These are phyloP conservation scores for Colletotrichum sansevieriae DNA, from an alignment of 2,329 filamentous ascomycete genomes.

Conservation along the genomic window DNA sequence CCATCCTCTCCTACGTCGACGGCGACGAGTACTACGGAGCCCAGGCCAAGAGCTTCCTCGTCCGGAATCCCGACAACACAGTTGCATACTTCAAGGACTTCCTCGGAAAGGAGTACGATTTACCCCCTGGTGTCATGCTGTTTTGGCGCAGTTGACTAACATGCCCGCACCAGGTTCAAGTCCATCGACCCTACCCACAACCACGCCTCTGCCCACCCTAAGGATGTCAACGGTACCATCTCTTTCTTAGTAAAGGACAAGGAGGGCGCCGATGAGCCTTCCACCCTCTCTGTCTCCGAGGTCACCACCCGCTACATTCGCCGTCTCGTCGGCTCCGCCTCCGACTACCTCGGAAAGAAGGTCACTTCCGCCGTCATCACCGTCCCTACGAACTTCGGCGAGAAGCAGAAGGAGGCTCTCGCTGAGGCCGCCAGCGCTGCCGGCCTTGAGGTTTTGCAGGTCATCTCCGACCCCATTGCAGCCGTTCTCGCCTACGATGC, in stretches of 20 bases:
- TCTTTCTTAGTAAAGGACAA: constrained; percentile 89
- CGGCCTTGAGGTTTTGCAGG: constrained; percentile 89
- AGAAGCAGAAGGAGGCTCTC: constrained; percentile 87
- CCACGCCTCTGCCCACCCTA: constrained; percentile 92
- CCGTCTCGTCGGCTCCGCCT: constrained; percentile 84
- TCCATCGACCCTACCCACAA: constrained; percentile 96
- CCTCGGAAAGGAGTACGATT: constrained; percentile 86
- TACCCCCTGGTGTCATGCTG: no score
- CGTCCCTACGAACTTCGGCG: constrained; percentile 92
- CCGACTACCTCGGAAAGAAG: constrained; percentile 91
- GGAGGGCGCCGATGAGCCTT: constrained; percentile 69
- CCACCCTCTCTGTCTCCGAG: constrained; percentile 82
- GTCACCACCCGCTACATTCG: constrained; percentile 87
- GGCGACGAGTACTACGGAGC: constrained; percentile 97
- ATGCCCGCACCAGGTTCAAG: constrained; percentile 75
- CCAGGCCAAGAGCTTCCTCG: constrained; percentile 93
- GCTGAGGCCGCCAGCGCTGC: constrained; percentile 82
- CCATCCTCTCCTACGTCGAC: constrained; percentile 92
- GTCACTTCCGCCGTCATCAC: constrained; percentile 96
- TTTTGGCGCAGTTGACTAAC: constrained; percentile 43
- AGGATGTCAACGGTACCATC: constrained; percentile 78
- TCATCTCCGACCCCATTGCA: constrained; percentile 91
- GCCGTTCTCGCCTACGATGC: constrained; percentile 93
- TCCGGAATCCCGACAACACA: constrained; percentile 94
- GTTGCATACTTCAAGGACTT: constrained; percentile 97